Evolutionary conservation across 306 rosid species (phyloP).

Genomic region (Pterocarpus macrocarpus): DNA sequence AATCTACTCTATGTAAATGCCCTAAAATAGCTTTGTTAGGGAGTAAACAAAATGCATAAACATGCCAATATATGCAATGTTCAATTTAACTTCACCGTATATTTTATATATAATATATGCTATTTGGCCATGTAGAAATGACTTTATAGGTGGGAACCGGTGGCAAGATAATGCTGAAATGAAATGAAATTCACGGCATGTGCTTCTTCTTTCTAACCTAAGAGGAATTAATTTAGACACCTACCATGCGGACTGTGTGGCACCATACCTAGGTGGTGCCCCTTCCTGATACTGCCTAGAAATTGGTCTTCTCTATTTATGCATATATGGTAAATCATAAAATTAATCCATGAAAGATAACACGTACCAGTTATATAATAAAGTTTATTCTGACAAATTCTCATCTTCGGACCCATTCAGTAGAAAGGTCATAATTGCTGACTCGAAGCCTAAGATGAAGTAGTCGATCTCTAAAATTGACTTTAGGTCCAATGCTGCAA

Average conservation of each 20-base stretch:
- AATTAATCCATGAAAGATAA: neutral
- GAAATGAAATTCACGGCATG: constrained; percentile 9
- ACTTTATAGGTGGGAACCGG: neutral
- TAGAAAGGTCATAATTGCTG: neutral
- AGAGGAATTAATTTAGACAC: neutral
- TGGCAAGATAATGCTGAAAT: constrained; percentile 1
- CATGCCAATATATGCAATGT: constrained; percentile 32
- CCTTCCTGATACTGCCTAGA: constrained; percentile 2
- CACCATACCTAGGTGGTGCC: neutral
- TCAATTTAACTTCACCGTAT: constrained; percentile 24
- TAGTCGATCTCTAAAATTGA: neutral
- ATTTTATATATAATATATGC: constrained; percentile 3
- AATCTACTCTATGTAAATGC: neutral
- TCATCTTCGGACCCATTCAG: constrained; percentile 3
- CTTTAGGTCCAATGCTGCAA: constrained; percentile 7
- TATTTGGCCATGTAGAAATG: constrained; percentile 30
- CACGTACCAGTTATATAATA: neutral
- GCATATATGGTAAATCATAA: constrained; percentile 3
- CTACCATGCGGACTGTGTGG: neutral
- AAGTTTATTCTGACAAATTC: neutral
- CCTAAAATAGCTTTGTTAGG: constrained; percentile 1
- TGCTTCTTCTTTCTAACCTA: neutral
- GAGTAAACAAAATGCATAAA: constrained; percentile 32
- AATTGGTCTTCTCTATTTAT: neutral
- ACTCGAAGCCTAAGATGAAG: too few relatives aligned